phyloP scores from a whole-genome alignment of 2,329 filamentous ascomycete genomes.

The Trichoderma endophyticum region DNA sequence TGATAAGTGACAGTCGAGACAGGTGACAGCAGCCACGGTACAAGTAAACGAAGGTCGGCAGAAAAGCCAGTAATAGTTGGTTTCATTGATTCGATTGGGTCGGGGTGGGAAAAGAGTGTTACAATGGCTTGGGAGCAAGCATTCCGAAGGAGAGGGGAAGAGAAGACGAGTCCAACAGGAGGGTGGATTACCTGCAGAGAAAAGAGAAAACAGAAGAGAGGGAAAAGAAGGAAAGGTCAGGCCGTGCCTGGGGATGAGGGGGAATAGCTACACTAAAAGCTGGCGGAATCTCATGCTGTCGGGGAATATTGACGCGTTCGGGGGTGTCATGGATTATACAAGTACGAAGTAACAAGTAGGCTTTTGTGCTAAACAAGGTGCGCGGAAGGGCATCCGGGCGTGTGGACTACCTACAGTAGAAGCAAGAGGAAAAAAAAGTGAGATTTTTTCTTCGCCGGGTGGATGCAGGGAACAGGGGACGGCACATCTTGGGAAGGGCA shows the following conservation, averaged over 20 bases:
- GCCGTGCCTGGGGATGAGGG: background rate
- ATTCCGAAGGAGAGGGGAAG: background rate
- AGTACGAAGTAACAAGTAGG: background rate
- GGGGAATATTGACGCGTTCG: constrained; percentile 8
- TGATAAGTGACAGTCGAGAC: constrained; percentile 13
- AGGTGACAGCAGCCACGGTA: background rate
- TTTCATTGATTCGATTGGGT: constrained; percentile 12
- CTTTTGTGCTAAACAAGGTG: constrained; percentile 1
- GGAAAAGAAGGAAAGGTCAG: background rate
- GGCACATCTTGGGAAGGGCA: constrained; percentile 17
- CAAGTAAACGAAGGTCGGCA: background rate
- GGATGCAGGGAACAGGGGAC: constrained; percentile 18
- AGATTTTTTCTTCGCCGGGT: constrained; percentile 12
- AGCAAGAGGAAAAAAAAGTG: background rate
- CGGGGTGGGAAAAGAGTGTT: background rate
- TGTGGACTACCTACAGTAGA: background rate
- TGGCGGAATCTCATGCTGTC: constrained; percentile 1
- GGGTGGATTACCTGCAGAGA: background rate
- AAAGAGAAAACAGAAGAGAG: background rate
- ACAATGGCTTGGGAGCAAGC: background rate
- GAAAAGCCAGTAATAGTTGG: background rate
- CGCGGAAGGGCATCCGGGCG: constrained; percentile 16
- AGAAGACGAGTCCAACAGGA: background rate
- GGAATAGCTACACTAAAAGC: constrained; percentile 17
- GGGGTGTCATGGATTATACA: background rate